phyloP scores from a whole-genome alignment of 2,329 filamentous ascomycete species.

The Cylindrodendrum hubeiense region DNA sequence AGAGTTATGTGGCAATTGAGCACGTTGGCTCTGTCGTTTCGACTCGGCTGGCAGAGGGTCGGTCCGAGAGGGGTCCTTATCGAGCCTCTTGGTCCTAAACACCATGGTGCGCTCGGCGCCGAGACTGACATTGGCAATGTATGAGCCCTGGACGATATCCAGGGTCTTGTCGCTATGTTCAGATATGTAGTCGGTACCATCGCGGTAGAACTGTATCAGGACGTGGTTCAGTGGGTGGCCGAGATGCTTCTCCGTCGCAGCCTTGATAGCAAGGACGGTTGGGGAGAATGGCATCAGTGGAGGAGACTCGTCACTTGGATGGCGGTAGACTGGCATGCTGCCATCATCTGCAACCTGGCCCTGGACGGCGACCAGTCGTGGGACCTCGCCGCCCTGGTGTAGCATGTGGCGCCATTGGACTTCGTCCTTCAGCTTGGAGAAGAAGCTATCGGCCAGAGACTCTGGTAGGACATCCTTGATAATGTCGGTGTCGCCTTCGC shows the following conservation, averaged over 20 bases:
- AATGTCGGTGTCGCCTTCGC: constrained; percentile 85
- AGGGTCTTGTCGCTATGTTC: constrained; percentile 98
- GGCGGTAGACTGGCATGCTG: constrained; percentile 90
- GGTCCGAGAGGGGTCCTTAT: constrained; percentile 52
- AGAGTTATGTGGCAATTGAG: constrained; percentile 87
- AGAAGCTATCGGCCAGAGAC: constrained; percentile 69
- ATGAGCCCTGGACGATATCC: constrained; percentile 84
- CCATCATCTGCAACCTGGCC: constrained; percentile 77
- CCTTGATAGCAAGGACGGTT: constrained; percentile 76
- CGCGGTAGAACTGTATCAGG: constrained; percentile 93
- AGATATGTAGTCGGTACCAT: constrained; percentile 89
- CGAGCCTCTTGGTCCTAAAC: constrained; percentile 81
- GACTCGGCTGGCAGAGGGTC: constrained; percentile 21
- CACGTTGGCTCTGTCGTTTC: constrained; percentile 71
- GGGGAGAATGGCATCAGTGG: constrained; percentile 81
- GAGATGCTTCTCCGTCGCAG: constrained; percentile 76
- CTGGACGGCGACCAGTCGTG: constrained; percentile 90
- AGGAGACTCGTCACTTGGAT: constrained; percentile 90
- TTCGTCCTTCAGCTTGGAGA: constrained; percentile 78
- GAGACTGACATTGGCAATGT: constrained; percentile 93
- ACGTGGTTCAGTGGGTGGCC: constrained; percentile 91
- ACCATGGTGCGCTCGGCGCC: constrained; percentile 93
- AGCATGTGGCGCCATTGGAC: constrained; percentile 93
- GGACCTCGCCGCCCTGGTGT: constrained; percentile 91
- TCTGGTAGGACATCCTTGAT: constrained; percentile 76